These are phyloP conservation scores for Verticillium nonalfalfae DNA, from an alignment of 2,329 filamentous ascomycete genomes.

Conservation along the genomic window DNA sequence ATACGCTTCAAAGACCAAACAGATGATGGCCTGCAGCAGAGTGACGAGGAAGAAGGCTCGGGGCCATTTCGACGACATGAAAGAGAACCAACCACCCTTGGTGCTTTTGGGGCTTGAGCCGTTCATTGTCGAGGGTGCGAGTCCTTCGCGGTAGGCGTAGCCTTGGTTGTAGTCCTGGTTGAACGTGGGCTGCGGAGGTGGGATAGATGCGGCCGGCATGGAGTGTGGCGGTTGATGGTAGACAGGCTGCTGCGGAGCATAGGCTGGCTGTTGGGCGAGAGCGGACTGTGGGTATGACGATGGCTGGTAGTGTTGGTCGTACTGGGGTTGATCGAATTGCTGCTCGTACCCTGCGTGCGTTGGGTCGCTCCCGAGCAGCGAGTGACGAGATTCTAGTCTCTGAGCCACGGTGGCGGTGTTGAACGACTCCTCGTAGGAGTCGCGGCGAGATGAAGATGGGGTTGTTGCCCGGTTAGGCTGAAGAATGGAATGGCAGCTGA, in stretches of 20 bases:
- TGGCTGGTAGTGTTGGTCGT: conserved; percentile 13
- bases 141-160: conserved; percentile 27
- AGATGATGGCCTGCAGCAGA: conserved; percentile 69
- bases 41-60: conserved; percentile 76
- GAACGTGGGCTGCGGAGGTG: conserved; percentile 15
- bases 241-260: background rate
- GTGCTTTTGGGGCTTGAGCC: conserved; percentile 14
- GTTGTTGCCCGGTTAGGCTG: conserved; percentile 4
- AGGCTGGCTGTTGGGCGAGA: background rate
- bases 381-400: conserved; percentile 32
- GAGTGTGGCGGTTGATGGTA: background rate
- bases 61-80: conserved; percentile 81
- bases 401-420: conserved; percentile 25
- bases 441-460: conserved; percentile 7
- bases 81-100: conserved; percentile 46
- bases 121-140: conserved; percentile 22
- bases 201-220: conserved; percentile 18
- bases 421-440: conserved; percentile 21
- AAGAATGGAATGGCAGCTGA: conserved; percentile 2
- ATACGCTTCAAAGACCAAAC: conserved; percentile 81
- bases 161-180: conserved; percentile 10
- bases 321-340: conserved; percentile 16
- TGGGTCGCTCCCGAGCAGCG: conserved; percentile 30
- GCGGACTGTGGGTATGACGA: conserved; percentile 7
- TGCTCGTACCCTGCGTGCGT: conserved; percentile 20